Evolutionary conservation across 2,329 filamentous ascomycete genomes (phyloP).

Genomic region (Dactylellina sp.): DNA sequence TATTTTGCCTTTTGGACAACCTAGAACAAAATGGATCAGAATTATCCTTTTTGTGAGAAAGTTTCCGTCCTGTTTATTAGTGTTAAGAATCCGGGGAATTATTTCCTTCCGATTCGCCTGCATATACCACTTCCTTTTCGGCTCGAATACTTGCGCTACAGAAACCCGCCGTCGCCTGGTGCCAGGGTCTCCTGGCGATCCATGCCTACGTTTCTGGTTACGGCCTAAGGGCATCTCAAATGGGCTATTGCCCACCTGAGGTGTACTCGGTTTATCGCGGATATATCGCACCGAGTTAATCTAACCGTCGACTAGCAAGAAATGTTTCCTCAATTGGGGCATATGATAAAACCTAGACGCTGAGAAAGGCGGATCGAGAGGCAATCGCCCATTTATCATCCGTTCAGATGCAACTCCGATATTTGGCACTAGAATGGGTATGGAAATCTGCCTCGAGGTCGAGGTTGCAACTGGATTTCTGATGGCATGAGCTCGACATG

Average conservation of each 20-base stretch:
- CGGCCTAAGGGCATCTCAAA: background rate
- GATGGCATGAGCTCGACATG: too few relatives aligned
- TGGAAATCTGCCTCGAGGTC: background rate
- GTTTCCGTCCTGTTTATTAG: too few relatives aligned
- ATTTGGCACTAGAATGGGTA: background rate
- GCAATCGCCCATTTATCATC: background rate
- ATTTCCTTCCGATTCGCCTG: too few relatives aligned
- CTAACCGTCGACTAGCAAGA: slow-evolving; percentile 5
- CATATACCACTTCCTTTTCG: too few relatives aligned
- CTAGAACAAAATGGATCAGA: too few relatives aligned
- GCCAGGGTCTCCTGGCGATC: background rate
- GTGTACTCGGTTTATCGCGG: slow-evolving; percentile 19
- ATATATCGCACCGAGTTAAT: slow-evolving; percentile 1
- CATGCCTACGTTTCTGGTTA: background rate
- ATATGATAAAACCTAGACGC: background rate
- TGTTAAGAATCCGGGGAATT: background rate
- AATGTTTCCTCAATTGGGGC: background rate
- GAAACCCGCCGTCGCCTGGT: background rate
- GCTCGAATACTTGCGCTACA: background rate
- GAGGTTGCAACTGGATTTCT: background rate
- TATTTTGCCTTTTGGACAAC: too few relatives aligned
- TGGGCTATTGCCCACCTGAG: slow-evolving; percentile 9
- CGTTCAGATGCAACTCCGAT: background rate
- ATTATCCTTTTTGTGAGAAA: too few relatives aligned
- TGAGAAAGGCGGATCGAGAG: background rate